Base-by-base conservation (phyloP, 2,329 filamentous ascomycete genomes). In the Exophiala alcalophila region DNA sequence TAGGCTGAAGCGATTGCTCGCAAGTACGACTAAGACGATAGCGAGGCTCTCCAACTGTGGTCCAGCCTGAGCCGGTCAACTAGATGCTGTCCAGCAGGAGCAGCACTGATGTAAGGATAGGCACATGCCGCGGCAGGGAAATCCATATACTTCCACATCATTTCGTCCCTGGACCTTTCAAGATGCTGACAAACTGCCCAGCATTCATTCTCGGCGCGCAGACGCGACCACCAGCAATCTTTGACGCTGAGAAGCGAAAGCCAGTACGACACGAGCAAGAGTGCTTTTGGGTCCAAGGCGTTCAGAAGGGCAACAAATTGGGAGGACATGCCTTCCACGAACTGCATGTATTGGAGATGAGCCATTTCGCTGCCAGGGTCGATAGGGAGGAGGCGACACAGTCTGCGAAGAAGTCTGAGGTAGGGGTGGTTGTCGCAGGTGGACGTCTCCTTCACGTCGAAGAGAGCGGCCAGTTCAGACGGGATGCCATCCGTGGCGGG, bases 401-500 rank as follows among this genome's bases (percentile, higher is more conserved):
- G 27, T 38, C 40, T 37, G 18, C 32, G 32, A 28, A 44, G 33
- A 4, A 21, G 7, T n/a, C 26, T 16, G 9, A 31, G 21, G 19
- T 44, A 44, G 8, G 15, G 32, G 19, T 38, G 24, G 9, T 38
- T 20, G n/a, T 36, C 16, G 26, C 7, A 37, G 8, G 25, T 16
- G 6, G 25, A 29, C 2, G 19, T 11, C 12, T 41, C 28, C 14
- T 16, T 14, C 8, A 41, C 29, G n/a, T 11, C 38, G 38, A 41
- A 41, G n/a, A 41, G 4, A 14, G 80, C 16, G 11, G 15, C 29
- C 3, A 33, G 20, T 16, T 41, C 38, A 9, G 5, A 4, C 11
- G 38, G 38, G 18, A 41, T 33, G 5, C 14, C 28, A 16, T 41
- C 29, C 16, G 20, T 41, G 4, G 18, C 38, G n/a, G 29, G 19